A percentile compares a stretch with the other conserved stretches of the same genome.
Evolutionary conservation across 202 grass and related monocot genomes (phyloP).

Genomic region (Musa balbisiana): DNA sequence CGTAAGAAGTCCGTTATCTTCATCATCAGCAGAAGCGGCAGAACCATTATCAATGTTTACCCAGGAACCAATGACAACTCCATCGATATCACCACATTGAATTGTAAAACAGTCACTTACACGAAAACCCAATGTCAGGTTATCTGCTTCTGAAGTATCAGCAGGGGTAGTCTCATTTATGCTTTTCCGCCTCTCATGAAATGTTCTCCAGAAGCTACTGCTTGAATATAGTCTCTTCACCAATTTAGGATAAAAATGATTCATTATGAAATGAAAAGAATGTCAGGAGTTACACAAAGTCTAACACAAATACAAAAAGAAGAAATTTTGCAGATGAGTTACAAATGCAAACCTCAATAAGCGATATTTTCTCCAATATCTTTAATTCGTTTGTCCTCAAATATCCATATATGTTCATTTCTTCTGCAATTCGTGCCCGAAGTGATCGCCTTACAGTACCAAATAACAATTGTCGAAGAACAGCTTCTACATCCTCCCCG

Average conservation of each 20-base stretch:
- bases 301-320: conserved; percentile 14
- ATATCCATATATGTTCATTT: conserved; percentile 73
- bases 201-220: conserved; percentile 73
- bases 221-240: conserved; percentile 81
- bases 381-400: conserved; percentile 62
- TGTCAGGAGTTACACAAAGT: neutral
- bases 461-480: conserved; percentile 79
- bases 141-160: conserved; percentile 51
- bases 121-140: conserved; percentile 42
- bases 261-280: conserved; percentile 9
- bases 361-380: conserved; percentile 62
- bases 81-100: conserved; percentile 87
- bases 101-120: conserved; percentile 30
- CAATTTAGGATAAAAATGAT: conserved; percentile 26
- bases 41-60: conserved; percentile 40
- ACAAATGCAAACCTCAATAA: conserved; percentile 75
- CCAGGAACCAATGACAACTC: conserved; percentile 77
- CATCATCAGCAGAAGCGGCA: conserved; percentile 37
- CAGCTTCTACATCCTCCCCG: conserved; percentile 73
- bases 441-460: conserved; percentile 83
- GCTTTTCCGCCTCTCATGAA: conserved; percentile 50
- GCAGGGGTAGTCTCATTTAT: conserved; percentile 34
- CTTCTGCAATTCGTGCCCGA: conserved; percentile 58
- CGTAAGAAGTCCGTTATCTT: conserved; percentile 37
- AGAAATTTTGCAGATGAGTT: conserved; percentile 21